Base-by-base conservation (phyloP, 768 basidiomycete species). In the Phaeotremella fagi region DNA sequence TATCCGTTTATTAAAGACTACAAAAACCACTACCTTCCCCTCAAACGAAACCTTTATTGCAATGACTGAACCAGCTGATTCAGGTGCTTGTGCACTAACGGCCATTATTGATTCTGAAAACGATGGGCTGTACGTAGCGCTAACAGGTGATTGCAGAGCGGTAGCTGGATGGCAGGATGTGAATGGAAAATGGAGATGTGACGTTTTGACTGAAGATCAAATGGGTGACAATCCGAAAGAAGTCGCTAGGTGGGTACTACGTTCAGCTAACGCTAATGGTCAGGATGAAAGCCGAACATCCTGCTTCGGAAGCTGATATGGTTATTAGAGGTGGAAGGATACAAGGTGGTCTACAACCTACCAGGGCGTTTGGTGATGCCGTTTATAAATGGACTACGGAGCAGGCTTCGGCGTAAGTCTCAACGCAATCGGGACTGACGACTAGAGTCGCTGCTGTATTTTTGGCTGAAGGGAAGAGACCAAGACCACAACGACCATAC, bases 141-240 rank as follows among this genome's bases (percentile, higher is more conserved):
- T 85, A 61, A 85, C 90, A 3, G 95, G 95, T 0, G 95, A 99
- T 71, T 87, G 88, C 68, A 82, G 95, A 44, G 95, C 95, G 12
- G 90, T 99, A 4, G 92, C 94, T 20, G 95, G 95, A 18, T 81
- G 89, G 31, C 92, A 88, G 86, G 84, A 88, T 58, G 80, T 82
- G 46, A 79, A 80, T 3, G 88, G 88, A 11, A 79, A 78, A 48
- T 99, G 95, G 95, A 82, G 84, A 42, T 86, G 91, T 26, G 90
- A 95, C 71, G 88, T 88, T n/a, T 79, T 99, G 57, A 89, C 82
- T 25, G 90, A 97, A 73, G 95, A 98, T 69, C 92, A 97, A 78
- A 97, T 92, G 5, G 95, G 90, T 33, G 82, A 89, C 60, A 97
- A 90, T 70, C 83, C 82, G 15, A 85, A 82, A 42, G 95, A 99